phyloP scores from a whole-genome alignment of 495 filamentous ascomycete genomes.

The Penicillium daleae region DNA sequence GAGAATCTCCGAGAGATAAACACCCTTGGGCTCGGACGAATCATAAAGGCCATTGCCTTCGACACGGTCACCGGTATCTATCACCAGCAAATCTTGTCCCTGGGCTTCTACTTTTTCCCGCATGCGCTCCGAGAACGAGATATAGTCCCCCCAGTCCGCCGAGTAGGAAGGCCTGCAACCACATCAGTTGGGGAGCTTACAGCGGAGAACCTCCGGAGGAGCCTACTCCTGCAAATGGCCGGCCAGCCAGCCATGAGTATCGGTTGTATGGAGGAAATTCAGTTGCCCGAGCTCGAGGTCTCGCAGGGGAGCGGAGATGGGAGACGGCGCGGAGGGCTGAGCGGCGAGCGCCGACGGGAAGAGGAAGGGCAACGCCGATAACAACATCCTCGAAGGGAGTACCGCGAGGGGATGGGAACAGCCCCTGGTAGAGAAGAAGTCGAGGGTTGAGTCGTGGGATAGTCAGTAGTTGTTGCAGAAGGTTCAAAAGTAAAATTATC shows the following conservation, averaged over 20 bases:
- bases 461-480: not conserved
- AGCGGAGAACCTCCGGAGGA: conserved; percentile 11
- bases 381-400: conserved; percentile 17
- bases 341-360: conserved; percentile 50
- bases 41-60: conserved; percentile 99
- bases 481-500: not conserved
- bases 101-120: conserved; percentile 73
- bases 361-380: conserved; percentile 30
- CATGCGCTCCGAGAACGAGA: conserved; percentile 88
- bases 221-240: conserved; percentile 88
- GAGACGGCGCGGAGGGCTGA: conserved; percentile 79
- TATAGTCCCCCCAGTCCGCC: conserved; percentile 97
- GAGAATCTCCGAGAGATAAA: conserved; percentile 85
- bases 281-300: conserved; percentile 86
- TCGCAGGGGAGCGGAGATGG: conserved; percentile 81
- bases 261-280: conserved; percentile 93
- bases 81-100: conserved; percentile 80
- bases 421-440: not conserved
- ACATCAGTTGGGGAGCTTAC: conserved; percentile 30
- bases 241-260: conserved; percentile 94
- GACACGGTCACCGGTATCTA: conserved; percentile 93
- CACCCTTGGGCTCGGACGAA: conserved; percentile 81
- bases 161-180: conserved; percentile 75
- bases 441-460: not conserved
- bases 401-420: not conserved